Evolutionary conservation across 148 eudicot species (phyloP), one percentile per base, ranked within the genome.

Genomic region (Cornus suecica): DNA sequence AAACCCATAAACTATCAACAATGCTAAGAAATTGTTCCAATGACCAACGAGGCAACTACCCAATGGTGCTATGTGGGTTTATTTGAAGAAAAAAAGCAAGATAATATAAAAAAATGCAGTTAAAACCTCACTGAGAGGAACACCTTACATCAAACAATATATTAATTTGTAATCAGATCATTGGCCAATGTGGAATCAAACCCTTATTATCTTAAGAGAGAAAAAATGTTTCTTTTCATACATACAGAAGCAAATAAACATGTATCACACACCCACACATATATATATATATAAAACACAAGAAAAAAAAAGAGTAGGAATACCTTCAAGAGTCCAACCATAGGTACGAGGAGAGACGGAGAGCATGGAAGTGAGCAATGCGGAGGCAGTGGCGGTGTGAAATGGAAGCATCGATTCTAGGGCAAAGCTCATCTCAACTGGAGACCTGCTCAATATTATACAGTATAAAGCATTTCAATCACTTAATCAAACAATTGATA

Each of bases 301-400:
- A 37, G 18, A 29, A 48, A 56, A 52, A 42, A 14, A 1, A 20
- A 52, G 10, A 52, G 10, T 7, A 58, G 8, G 5, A 58, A 22
- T 80, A 94, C 98, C 98, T 86, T 92, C 97, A 52, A 76, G 77
- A 72, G 88, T 86, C 98, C 98, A 92, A 81, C 86, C 91, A 54
- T 77, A 83, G 74, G 76, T 66, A 31, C 91, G 71, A 65, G 91
- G 87, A 68, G 93, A 30, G 69, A 72, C 85, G 18, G 94, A 89
- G 22, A 94, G 89, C 94, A 90, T 88, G 0, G 97, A 92, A 75
- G 84, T 94, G 74, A 94, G 90, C 86, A 94, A 85, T 0, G 97
- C 92, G 20, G 97, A 88, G 23, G 98, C 96, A 10, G 98, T 92
- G 23, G 95, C 96, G 14, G 94, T 88, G 83, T 94, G 96, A 79